phyloP scores from a whole-genome alignment of 768 basidiomycete genomes.

The Tulasnella calospora region DNA sequence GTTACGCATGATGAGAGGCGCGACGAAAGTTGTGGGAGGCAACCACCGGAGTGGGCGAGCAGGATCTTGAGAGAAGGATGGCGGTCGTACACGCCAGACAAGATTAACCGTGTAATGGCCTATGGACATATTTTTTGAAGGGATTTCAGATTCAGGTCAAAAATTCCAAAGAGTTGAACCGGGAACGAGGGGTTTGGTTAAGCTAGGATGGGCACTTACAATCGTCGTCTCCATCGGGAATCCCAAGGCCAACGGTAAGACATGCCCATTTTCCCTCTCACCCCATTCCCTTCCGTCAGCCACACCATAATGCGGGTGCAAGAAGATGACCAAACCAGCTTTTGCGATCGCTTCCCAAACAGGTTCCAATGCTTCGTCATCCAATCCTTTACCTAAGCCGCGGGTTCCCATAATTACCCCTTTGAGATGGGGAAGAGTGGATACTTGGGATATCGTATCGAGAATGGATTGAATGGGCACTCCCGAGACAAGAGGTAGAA shows the following conservation, averaged over 20 bases:
- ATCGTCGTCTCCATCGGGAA: slow-evolving; percentile 90
- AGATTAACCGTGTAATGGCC: slow-evolving; percentile 74
- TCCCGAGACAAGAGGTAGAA: slow-evolving; percentile 73
- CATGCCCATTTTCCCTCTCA: slow-evolving; percentile 74
- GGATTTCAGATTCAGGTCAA: neutral
- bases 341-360: slow-evolving; percentile 75
- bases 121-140: slow-evolving; percentile 28
- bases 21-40: slow-evolving; percentile 76
- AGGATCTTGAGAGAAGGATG: slow-evolving; percentile 70
- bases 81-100: slow-evolving; percentile 74
- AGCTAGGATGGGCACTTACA: slow-evolving; percentile 43
- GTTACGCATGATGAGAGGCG: slow-evolving; percentile 78
- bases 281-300: slow-evolving; percentile 65
- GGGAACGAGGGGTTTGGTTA: no score
- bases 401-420: slow-evolving; percentile 78
- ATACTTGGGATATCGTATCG: slow-evolving; percentile 62
- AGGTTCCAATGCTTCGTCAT: slow-evolving; percentile 71
- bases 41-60: slow-evolving; percentile 83
- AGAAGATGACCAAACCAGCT: slow-evolving; percentile 67
- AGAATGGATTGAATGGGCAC: slow-evolving; percentile 54
- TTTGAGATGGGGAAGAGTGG: slow-evolving; percentile 58
- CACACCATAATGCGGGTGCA: slow-evolving; percentile 85
- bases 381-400: slow-evolving; percentile 72
- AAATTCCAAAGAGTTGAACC: no score
- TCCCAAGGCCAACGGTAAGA: slow-evolving; percentile 77